Evolutionary conservation across 306 rosid species (phyloP).

Genomic region (Trichosanthes cucumerina): DNA sequence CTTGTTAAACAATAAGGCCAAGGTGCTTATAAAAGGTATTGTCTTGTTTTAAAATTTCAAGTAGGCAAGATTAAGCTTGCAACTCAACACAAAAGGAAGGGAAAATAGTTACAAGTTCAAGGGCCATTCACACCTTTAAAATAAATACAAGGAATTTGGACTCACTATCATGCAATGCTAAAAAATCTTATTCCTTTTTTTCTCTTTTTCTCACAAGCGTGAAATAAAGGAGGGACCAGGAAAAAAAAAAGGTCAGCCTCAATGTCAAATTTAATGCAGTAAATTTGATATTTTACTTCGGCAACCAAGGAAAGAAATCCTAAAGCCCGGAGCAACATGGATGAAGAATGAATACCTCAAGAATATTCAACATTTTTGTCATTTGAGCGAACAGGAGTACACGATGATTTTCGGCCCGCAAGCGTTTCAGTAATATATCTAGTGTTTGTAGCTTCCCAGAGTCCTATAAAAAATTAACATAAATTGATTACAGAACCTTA

Average conservation of each 20-base stretch:
- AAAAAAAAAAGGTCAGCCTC: background rate
- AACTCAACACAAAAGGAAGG: background rate
- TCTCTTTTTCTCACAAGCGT: background rate
- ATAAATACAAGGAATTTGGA: background rate
- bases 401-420: conserved; percentile 87
- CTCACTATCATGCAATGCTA: background rate
- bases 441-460: conserved; percentile 99
- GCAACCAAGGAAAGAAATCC: background rate
- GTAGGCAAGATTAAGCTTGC: background rate
- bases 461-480: conserved; percentile 44
- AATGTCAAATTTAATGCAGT: background rate
- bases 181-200: background rate
- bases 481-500: background rate
- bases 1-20: background rate
- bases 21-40: background rate
- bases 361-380: conserved; percentile 98
- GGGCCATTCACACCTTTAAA: background rate
- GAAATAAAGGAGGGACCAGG: background rate
- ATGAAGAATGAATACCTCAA: conserved; percentile 56
- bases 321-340: conserved; percentile 7
- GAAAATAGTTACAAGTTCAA: background rate
- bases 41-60: background rate
- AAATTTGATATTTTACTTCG: background rate
- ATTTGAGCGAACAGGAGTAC: conserved; percentile 97
- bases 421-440: conserved; percentile 86